Evolutionary conservation across 2,329 filamentous ascomycete species (phyloP).

Genomic region (Stachybotrys elegans): DNA sequence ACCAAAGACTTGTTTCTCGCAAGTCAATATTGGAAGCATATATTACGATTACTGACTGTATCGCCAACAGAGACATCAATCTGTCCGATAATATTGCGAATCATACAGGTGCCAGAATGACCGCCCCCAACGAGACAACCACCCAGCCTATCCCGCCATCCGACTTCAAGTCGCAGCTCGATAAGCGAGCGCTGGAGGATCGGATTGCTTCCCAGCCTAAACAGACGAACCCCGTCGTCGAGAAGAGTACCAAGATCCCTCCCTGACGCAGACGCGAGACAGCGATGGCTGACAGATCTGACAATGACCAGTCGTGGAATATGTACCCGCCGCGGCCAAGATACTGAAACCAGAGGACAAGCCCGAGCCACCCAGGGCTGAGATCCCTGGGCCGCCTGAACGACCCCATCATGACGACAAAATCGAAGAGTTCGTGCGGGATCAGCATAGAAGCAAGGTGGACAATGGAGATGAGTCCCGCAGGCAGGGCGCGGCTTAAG

Average conservation of each 20-base stretch:
- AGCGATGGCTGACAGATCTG: slow-evolving; percentile 9
- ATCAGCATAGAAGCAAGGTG: slow-evolving; percentile 45
- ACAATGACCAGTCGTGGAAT: slow-evolving; percentile 32
- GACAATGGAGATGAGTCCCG: slow-evolving; percentile 18
- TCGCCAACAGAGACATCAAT: too few species aligned
- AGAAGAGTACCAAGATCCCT: too few species aligned
- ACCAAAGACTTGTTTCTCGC: too few species aligned
- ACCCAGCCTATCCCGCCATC: slow-evolving; percentile 5
- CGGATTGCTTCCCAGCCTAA: slow-evolving; percentile 18
- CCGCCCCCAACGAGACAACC: slow-evolving; percentile 3
- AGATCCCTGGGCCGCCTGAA: slow-evolving; percentile 31
- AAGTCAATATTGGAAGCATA: too few species aligned
- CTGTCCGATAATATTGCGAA: too few species aligned
- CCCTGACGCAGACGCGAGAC: too few species aligned
- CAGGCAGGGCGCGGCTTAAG: background rate
- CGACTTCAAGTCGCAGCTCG: slow-evolving; percentile 39
- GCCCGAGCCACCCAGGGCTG: slow-evolving; percentile 12
- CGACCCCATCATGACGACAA: slow-evolving; percentile 40
- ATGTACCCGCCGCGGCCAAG: slow-evolving; percentile 36
- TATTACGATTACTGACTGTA: too few species aligned
- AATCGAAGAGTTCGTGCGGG: slow-evolving; percentile 48
- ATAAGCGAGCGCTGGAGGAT: slow-evolving; percentile 32
- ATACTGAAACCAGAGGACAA: slow-evolving; percentile 23
- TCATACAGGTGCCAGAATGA: too few species aligned
- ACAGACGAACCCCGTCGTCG: slow-evolving; percentile 30